A percentile compares a stretch with the other conserved stretches of the same genome.
These are phyloP conservation scores for Buxus sempervirens DNA, from an alignment of 164 flowering plant genomes.

Conservation along the genomic window DNA sequence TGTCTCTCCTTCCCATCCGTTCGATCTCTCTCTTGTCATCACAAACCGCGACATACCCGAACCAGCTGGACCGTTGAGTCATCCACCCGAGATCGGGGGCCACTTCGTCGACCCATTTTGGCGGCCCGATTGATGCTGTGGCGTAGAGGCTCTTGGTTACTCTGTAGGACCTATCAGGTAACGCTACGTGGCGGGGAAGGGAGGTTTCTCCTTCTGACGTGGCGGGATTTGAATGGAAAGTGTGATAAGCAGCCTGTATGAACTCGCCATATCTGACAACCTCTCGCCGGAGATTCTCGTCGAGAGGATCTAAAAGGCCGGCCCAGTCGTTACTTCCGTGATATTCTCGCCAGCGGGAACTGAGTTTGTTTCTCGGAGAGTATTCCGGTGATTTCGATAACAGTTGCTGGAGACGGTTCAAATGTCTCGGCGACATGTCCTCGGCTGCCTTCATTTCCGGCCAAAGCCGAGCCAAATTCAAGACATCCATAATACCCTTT, in stretches of 20 bases:
- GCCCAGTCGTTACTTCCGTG: conserved; percentile 79
- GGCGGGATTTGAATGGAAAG: conserved; percentile 70
- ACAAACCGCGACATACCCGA: conserved; percentile 93
- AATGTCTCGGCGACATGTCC: conserved; percentile 76
- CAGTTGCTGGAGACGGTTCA: conserved; percentile 58
- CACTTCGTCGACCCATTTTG: conserved; percentile 77
- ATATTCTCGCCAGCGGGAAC: conserved; percentile 67
- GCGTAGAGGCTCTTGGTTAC: conserved; percentile 84
- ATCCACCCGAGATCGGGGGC: conserved; percentile 91
- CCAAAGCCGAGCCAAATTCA: conserved; percentile 52
- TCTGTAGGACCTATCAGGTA: conserved; percentile 57
- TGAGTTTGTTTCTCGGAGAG: conserved; percentile 71
- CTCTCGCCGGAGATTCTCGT: conserved; percentile 91
- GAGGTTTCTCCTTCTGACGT: conserved; percentile 35
- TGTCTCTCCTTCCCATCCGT: conserved; percentile 90
- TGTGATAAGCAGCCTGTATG: conserved; percentile 76
- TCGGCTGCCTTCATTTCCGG: conserved; percentile 51
- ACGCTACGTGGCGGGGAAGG: conserved; percentile 39
- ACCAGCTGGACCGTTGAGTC: conserved; percentile 88
- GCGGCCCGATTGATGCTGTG: conserved; percentile 74
- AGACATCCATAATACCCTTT: conserved; percentile 33
- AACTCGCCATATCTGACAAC: conserved; percentile 86
- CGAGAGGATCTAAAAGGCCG: conserved; percentile 84
- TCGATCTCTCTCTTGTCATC: conserved; percentile 66
- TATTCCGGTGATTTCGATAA: conserved; percentile 51